Evolutionary conservation across 2,329 filamentous ascomycete species (phyloP).

Genomic region (Aspergillus melleus): DNA sequence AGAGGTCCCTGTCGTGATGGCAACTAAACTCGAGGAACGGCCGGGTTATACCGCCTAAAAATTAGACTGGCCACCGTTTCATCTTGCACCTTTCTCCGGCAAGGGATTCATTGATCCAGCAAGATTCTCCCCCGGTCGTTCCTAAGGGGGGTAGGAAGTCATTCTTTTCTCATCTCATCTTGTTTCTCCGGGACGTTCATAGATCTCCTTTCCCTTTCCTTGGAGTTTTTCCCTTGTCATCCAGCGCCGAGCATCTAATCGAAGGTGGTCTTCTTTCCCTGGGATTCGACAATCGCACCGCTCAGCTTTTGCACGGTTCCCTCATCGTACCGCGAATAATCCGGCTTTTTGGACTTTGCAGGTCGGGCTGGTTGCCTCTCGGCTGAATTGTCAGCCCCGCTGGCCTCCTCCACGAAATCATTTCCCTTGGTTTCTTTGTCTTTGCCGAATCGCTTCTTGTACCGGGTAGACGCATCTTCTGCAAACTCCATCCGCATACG

Average conservation of each 20-base stretch:
- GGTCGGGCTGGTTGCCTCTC: slow-evolving; percentile 23
- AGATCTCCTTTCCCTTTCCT: not conserved
- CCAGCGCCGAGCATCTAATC: slow-evolving; percentile 50
- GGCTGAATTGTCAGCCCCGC: slow-evolving; percentile 18
- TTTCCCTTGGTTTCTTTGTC: slow-evolving; percentile 51
- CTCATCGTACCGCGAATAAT: slow-evolving; percentile 49
- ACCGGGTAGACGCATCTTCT: slow-evolving; percentile 83
- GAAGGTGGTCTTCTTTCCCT: slow-evolving; percentile 81
- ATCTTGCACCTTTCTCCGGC: not conserved
- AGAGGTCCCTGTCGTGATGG: not conserved
- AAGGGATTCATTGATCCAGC: not conserved
- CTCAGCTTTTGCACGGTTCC: slow-evolving; percentile 65
- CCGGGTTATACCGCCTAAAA: not conserved
- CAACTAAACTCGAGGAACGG: not conserved
- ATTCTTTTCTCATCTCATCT: not conserved
- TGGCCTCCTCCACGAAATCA: slow-evolving; percentile 9
- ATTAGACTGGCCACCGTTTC: not conserved
- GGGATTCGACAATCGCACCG: slow-evolving; percentile 73
- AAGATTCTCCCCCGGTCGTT: not conserved
- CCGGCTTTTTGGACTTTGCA: slow-evolving; percentile 23
- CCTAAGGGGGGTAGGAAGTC: not conserved
- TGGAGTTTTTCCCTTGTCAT: not conserved
- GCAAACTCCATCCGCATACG: slow-evolving; percentile 87
- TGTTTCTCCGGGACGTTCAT: not conserved
- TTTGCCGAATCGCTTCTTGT: slow-evolving; percentile 92